Evolutionary conservation across 106 monocot species (phyloP).

Genomic region (Apostasia ramifera): DNA sequence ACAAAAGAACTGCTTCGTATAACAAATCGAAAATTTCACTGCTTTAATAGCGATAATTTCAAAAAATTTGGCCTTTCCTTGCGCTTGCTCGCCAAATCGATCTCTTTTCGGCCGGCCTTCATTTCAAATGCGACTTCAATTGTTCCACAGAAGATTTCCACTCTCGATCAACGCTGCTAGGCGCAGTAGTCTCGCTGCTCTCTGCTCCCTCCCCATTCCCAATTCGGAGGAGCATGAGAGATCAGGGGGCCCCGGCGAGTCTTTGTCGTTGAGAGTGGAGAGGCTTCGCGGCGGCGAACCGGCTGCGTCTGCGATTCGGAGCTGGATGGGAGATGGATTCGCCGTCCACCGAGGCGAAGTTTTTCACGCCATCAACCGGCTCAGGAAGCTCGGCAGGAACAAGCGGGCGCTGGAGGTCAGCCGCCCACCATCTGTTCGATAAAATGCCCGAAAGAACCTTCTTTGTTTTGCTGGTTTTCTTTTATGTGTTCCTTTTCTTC

Average conservation of each 20-base stretch:
- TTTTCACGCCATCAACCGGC: conserved; percentile 82
- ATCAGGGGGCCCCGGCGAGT: conserved; percentile 1
- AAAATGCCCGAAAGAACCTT: neutral
- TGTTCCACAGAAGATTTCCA: too few species aligned
- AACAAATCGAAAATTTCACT: too few species aligned
- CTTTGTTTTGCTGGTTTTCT: neutral
- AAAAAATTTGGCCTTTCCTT: too few species aligned
- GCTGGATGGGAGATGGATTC: conserved; percentile 83
- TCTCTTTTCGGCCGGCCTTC: too few species aligned
- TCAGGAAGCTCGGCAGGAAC: conserved; percentile 59
- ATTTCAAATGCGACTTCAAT: too few species aligned
- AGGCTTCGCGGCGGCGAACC: conserved; percentile 38
- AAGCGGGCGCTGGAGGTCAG: conserved; percentile 81
- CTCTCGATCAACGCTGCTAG: too few species aligned
- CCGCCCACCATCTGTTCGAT: conserved; percentile 7
- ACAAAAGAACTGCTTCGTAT: too few species aligned
- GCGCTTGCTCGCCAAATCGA: too few species aligned
- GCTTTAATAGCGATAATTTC: too few species aligned
- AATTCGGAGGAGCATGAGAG: too few species aligned
- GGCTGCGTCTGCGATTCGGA: conserved; percentile 53
- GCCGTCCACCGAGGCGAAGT: conserved; percentile 61
- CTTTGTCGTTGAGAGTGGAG: conserved; percentile 66
- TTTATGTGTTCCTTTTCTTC: neutral
- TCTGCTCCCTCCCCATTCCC: too few species aligned
- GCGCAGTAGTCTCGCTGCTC: too few species aligned